Evolutionary conservation across 495 filamentous ascomycete species (phyloP), one percentile per base, ranked within the genome.

Genomic region (Annulohypoxylon moriforme): DNA sequence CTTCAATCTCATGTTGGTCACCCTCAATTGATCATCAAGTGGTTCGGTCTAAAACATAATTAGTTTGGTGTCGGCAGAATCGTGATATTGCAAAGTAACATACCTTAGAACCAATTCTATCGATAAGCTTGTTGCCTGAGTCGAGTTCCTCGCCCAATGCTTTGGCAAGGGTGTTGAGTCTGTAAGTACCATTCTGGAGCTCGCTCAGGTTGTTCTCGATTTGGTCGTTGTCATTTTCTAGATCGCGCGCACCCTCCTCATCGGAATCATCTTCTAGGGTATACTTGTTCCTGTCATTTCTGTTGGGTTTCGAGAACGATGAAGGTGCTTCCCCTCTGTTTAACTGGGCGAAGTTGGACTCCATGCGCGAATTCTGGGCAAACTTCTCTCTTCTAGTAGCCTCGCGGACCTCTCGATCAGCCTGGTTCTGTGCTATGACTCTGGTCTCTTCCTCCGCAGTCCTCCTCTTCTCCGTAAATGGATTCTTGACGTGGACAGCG

Each of bases 71-170:
- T 20, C 6, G 44, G 33, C n/a, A 18, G 18, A 18, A 22, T 61
- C 24, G 34, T 13, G 49, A 22, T 36, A 49, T n/a, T 16, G 10
- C 18, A 27, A 11, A 47, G 18, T 25, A 18, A 68, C 78, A 76
- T 76, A 91, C 91, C 90, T 94, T 94, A 46, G 78, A 80, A 53
- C 81, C 89, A 69, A 97, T 92, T 64, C 87, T 86, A 67, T 92
- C 91, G 74, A 96, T 85, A 69, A 91, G 85, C 66, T 83, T 83
- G 78, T 94, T 95, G 78, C 94, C 91, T 55, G 85, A 83, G 49
- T 95, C 92, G 9, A 94, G 81, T 78, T 94, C 93, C 27, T 85
- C 76, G 22, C 91, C 90, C 33, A 92, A 92, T 10, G 90, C 91
- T 55, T 86, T 82, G 0, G 91, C 92, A 18, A 94, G 77, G 44